Conservation (phyloP, 495 filamentous ascomycete species). For the Diplogelasinospora grovesii region DNA sequence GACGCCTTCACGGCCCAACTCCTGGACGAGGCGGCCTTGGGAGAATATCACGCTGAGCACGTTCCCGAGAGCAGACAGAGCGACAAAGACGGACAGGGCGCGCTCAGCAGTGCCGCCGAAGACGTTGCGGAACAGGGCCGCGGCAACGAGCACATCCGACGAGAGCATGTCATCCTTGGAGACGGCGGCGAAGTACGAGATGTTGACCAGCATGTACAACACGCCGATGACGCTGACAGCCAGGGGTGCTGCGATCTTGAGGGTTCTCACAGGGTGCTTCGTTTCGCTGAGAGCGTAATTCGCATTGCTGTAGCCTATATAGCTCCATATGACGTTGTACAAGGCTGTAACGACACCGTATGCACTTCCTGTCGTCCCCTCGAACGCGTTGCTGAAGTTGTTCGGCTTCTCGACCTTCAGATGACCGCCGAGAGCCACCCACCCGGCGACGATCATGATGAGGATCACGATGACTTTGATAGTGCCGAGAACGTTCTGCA, state of each 20-base stretch:
- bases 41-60: constrained; percentile 65
- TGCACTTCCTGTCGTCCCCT: constrained; percentile 48
- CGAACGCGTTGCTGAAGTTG: constrained; percentile 62
- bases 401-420: constrained; percentile 47
- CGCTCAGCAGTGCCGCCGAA: constrained; percentile 52
- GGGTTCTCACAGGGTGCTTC: constrained; percentile 54
- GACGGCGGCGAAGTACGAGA: constrained; percentile 67
- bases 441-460: constrained; percentile 60
- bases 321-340: constrained; percentile 62
- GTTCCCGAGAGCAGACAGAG: constrained; percentile 66
- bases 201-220: constrained; percentile 63
- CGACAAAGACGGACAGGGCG: constrained; percentile 63
- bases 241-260: constrained; percentile 57
- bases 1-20: constrained; percentile 60
- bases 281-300: constrained; percentile 57
- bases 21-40: constrained; percentile 58
- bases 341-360: constrained; percentile 58
- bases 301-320: constrained; percentile 60
- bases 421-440: constrained; percentile 54
- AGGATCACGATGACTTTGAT: constrained; percentile 63
- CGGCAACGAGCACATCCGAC: constrained; percentile 55
- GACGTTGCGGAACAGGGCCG: constrained; percentile 60
- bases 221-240: constrained; percentile 55
- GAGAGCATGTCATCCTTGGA: constrained; percentile 55
- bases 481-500: constrained; percentile 58